A percentile compares a stretch with the other conserved stretches of the same genome.
Evolutionary conservation across 345 rosid species (phyloP).

Genomic region (Hypericum androsaemum): DNA sequence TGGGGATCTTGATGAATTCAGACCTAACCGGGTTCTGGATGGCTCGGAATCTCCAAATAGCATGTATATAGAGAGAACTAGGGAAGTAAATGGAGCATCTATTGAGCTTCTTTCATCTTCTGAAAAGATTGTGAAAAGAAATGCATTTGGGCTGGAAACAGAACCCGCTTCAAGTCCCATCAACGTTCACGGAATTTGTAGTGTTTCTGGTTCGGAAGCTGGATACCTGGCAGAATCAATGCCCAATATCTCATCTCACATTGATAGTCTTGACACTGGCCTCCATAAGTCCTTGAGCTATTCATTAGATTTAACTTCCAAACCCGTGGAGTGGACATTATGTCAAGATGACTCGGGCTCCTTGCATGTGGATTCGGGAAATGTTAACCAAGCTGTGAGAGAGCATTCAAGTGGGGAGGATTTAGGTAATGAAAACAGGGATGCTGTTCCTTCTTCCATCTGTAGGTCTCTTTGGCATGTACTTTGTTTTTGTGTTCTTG

Average conservation of each 20-base stretch:
- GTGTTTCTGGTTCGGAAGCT: constrained; percentile 20
- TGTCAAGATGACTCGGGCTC: constrained; percentile 25
- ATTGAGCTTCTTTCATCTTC: constrained; percentile 20
- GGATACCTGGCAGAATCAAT: constrained; percentile 49
- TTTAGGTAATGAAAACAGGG: constrained; percentile 27
- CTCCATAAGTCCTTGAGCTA: constrained; percentile 36
- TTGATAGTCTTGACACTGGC: constrained; percentile 20
- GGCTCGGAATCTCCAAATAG: constrained; percentile 18
- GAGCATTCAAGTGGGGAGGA: constrained; percentile 22
- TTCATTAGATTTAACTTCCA: constrained; percentile 46
- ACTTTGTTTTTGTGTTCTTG: too few species aligned
- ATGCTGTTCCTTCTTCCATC: constrained; percentile 32
- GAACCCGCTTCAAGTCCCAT: constrained; percentile 35
- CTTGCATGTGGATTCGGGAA: constrained; percentile 22
- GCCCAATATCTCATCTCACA: constrained; percentile 41
- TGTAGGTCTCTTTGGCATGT: constrained; percentile 38
- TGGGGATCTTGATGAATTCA: constrained; percentile 46
- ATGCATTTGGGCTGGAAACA: constrained; percentile 23
- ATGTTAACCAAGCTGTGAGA: constrained; percentile 14
- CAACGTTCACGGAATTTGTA: constrained; percentile 28
- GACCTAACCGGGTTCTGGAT: constrained; percentile 17
- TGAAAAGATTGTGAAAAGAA: constrained; percentile 15
- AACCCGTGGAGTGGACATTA: constrained; percentile 28
- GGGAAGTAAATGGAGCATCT: constrained; percentile 11
- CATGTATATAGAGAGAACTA: constrained; percentile 12